Base-by-base conservation (phyloP, 2,329 filamentous ascomycete species). In the Conoideocrella luteorostrata region DNA sequence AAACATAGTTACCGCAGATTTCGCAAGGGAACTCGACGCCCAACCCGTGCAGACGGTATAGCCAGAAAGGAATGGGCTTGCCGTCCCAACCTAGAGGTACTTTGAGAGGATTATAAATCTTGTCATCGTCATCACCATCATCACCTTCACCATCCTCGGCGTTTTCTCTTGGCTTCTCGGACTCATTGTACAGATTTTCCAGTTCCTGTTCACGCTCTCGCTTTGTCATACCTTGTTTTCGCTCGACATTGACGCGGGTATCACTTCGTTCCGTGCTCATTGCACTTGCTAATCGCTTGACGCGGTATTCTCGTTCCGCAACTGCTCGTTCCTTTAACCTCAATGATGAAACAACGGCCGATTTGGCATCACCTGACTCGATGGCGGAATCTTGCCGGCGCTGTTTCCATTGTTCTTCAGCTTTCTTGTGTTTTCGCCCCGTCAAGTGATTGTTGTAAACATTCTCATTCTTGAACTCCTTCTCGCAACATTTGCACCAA, bases 51-150 rank as follows among this genome's bases (percentile, higher is more conserved):
- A 98, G 75, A 55, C 96, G 93, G 74, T 97, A 98, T 13, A 98
- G 77, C 93, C 93, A 98, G 71, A 93, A 98, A 0, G 94, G 93
- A 56, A 98, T 98, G 0, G 94, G 93, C 61, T 98, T 98, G 55
- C 94, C 93, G 54, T 98, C 93, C 94, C 94, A 98, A 3, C 88
- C 91, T 7, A 98, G 75, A 0, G 93, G 93, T 2, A 98, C 75
- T 61, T 98, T 98, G 52, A 98, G 76, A 0, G 93, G 93, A 63
- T 98, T 98, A 73, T 97, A 96, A 47, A 97, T 86, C 60, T 83
- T 90, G 51, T 95, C 89, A 34, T 91, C 87, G 30, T 82, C 86
- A 12, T 88, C 82, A 3, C 82, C 80, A 1, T 84, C 86, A 0
- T 88, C 85, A 10, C 80, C 80, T 1, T 83, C 82, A 0, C 77